phyloP scores from a whole-genome alignment of 1,139 yeast genomes.

The Debaryomyces sp. region DNA sequence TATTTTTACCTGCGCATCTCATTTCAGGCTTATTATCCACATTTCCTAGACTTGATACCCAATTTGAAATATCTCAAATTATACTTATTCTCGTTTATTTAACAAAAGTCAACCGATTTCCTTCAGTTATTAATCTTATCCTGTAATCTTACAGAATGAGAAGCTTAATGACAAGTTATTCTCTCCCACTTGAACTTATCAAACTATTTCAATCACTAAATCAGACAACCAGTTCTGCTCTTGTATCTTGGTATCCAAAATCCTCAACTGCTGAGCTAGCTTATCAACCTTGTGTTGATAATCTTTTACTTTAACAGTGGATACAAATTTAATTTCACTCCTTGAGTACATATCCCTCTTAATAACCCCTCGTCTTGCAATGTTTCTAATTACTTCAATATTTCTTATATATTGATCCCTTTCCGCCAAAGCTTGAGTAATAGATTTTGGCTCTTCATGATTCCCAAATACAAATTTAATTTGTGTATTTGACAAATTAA shows the following conservation, averaged over 20 bases:
- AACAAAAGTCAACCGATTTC: too few species aligned
- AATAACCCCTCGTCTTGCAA: conserved; percentile 10
- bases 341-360: conserved; percentile 15
- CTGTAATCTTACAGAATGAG: too few species aligned
- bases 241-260: conserved; percentile 18
- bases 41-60: not conserved
- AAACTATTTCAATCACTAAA: not conserved
- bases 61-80: not conserved
- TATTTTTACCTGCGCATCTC: conserved; percentile 5
- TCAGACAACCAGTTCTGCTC: conserved; percentile 17
- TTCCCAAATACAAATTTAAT: conserved; percentile 4
- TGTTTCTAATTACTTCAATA: conserved; percentile 7
- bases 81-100: too few species aligned
- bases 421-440: conserved; percentile 19
- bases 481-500: conserved; percentile 15
- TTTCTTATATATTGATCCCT: conserved; percentile 15
- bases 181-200: not conserved
- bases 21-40: conserved; percentile 4
- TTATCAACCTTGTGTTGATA: conserved; percentile 13
- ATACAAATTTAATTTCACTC: conserved; percentile 17
- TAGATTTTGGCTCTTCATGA: conserved; percentile 8
- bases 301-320: conserved; percentile 10
- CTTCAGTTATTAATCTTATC: too few species aligned
- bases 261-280: conserved; percentile 11
- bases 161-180: too few species aligned